Conservation (phyloP, 192 early-diverging fungal species). For the Rhizophagus sp. region DNA sequence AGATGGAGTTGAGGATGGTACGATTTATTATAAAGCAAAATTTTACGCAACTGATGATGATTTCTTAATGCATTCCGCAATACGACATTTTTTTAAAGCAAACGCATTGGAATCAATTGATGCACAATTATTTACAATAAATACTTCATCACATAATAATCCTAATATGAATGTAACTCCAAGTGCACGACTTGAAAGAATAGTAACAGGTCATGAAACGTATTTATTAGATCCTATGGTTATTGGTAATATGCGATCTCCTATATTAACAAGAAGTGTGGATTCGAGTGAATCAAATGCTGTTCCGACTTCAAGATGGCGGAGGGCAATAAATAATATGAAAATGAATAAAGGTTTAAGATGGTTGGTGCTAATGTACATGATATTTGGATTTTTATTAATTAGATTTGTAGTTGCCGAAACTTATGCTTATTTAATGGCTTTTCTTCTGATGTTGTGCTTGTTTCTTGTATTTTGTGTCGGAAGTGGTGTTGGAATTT, state of each 20-base stretch:
- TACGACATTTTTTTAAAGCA: constrained; percentile 61
- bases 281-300: background rate
- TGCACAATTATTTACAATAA: constrained; percentile 65
- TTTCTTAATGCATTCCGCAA: constrained; percentile 61
- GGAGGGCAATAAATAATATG: background rate
- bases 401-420: background rate
- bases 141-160: background rate
- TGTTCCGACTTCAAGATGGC: background rate
- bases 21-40: constrained; percentile 3
- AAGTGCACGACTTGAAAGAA: background rate
- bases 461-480: constrained; percentile 12
- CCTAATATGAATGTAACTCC: background rate
- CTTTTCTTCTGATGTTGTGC: constrained; percentile 8
- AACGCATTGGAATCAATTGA: constrained; percentile 67
- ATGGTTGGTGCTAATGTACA: constrained; percentile 11
- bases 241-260: background rate
- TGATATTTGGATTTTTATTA: constrained; percentile 19
- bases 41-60: constrained; percentile 71
- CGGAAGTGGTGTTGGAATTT: constrained; percentile 9
- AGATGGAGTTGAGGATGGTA: background rate
- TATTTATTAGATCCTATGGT: background rate
- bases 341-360: constrained; percentile 6
- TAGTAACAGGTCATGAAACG: background rate
- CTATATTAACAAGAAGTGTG: too few relatives aligned
- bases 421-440: constrained; percentile 4